Percentiles rank a stretch among this genome's conserved stretches.
These are phyloP conservation scores for Aspergillus niger DNA, from an alignment of 2,329 filamentous ascomycete genomes.

Conservation along the genomic window DNA sequence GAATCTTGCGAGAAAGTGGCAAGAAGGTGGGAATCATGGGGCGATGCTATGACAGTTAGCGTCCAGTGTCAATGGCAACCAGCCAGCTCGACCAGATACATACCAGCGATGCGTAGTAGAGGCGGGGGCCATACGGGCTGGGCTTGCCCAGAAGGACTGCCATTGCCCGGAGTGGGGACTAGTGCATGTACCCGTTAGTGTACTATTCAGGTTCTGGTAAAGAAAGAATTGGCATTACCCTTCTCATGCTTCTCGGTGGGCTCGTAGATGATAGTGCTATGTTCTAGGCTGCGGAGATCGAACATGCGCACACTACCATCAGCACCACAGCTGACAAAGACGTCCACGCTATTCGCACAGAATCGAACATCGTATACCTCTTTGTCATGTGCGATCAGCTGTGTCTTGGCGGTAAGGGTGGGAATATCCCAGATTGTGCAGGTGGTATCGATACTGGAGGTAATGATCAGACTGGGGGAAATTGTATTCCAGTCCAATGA, in stretches of 20 bases:
- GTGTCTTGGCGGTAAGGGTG: conserved; percentile 94
- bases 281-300: conserved; percentile 90
- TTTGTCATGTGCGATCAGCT: conserved; percentile 97
- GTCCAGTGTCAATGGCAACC: background rate
- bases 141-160: conserved; percentile 75
- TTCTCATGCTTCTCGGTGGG: conserved; percentile 79
- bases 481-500: conserved; percentile 98
- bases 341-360: conserved; percentile 96
- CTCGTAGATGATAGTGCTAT: conserved; percentile 99
- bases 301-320: conserved; percentile 99
- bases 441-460: conserved; percentile 96
- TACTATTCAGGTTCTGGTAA: background rate
- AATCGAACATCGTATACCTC: conserved; percentile 98
- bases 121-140: conserved; percentile 60
- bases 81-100: conserved; percentile 9
- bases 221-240: conserved; percentile 52
- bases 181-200: conserved; percentile 5
- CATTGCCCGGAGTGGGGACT: conserved; percentile 48
- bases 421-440: conserved; percentile 99
- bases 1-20: conserved; percentile 97
- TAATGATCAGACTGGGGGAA: conserved; percentile 95
- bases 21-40: conserved; percentile 90
- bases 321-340: conserved; percentile 96
- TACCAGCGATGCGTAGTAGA: conserved; percentile 47
- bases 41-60: conserved; percentile 64